Evolutionary conservation across 2,329 filamentous ascomycete species (phyloP).

Genomic region (Penicillium frequentans): DNA sequence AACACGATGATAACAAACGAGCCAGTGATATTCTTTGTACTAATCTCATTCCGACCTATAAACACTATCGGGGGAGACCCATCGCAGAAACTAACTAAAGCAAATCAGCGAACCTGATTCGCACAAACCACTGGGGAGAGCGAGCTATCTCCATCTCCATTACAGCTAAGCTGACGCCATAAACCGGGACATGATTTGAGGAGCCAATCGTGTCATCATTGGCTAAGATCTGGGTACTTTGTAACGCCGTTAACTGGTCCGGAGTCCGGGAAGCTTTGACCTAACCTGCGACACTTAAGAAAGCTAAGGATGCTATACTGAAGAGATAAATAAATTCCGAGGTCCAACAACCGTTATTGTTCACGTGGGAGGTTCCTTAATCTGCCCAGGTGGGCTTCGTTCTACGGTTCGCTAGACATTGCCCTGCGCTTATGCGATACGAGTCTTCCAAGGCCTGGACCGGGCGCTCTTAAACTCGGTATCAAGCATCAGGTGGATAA

Average conservation of each 20-base stretch:
- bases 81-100: not conserved
- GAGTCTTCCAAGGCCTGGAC: no score
- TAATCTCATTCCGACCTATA: not conserved
- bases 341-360: no score
- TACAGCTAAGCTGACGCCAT: not conserved
- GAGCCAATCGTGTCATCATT: not conserved
- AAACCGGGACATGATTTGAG: not conserved
- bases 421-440: no score
- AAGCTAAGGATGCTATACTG: not conserved
- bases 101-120: not conserved
- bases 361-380: no score
- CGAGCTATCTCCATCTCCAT: not conserved
- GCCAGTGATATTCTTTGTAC: constrained; percentile 3
- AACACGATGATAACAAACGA: not conserved
- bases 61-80: not conserved
- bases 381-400: no score
- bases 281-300: not conserved
- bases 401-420: no score
- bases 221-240: not conserved
- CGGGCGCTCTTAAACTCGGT: no score
- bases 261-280: constrained; percentile 22
- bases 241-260: constrained; percentile 1
- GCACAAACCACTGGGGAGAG: not conserved
- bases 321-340: not conserved
- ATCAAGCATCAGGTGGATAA: no score